phyloP scores from a whole-genome alignment of 1,284 basidiomycete species.

The Agroathelia rolfsii region DNA sequence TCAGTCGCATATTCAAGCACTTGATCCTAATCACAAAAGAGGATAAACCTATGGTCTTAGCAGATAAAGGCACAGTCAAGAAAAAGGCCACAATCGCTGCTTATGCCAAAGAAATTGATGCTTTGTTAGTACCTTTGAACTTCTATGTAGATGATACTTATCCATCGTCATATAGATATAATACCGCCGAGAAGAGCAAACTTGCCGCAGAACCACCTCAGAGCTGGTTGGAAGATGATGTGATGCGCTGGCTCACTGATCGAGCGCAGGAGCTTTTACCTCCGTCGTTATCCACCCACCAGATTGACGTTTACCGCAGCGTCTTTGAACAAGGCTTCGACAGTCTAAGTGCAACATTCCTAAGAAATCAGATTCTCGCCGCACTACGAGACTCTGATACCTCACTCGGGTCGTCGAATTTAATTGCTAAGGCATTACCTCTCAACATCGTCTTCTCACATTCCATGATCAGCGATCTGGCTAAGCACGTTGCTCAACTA shows the following conservation, averaged over 20 bases:
- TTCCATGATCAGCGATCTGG: conserved; percentile 15
- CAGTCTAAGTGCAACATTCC: conserved; percentile 16
- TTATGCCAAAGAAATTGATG: conserved; percentile 26
- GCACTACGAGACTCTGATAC: conserved; percentile 10
- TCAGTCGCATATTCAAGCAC: conserved; percentile 32
- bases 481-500: conserved; percentile 9
- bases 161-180: conserved; percentile 13
- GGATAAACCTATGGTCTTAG: conserved; percentile 25
- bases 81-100: conserved; percentile 23
- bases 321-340: conserved; percentile 19
- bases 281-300: conserved; percentile 11
- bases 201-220: conserved; percentile 11
- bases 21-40: conserved; percentile 25
- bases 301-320: conserved; percentile 14
- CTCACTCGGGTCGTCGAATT: too few relatives aligned
- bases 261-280: conserved; percentile 16
- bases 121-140: conserved; percentile 18
- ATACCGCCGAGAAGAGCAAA: conserved; percentile 15
- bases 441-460: conserved; percentile 21
- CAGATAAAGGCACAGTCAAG: conserved; percentile 28
- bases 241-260: conserved; percentile 20
- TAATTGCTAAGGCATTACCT: too few relatives aligned
- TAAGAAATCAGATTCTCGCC: conserved; percentile 16
- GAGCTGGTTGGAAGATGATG: conserved; percentile 14
- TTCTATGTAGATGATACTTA: not conserved